Conservation (phyloP, 164 flowering plant genomes). For the Tetrastigma voinierianum region DNA sequence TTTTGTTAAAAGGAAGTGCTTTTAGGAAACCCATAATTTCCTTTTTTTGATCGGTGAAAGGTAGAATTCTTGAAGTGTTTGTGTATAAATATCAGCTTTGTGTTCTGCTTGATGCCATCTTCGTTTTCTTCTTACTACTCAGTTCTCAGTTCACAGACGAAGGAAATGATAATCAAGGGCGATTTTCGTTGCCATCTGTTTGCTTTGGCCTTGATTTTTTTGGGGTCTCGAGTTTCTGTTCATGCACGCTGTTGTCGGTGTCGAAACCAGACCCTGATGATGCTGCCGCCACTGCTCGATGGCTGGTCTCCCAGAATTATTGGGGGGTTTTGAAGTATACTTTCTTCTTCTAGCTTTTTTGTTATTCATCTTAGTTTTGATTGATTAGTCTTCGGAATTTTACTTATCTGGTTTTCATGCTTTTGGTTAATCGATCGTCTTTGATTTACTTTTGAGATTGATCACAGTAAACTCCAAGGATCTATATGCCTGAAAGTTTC, state of each 20-base stretch:
- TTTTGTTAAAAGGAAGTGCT: too few species aligned
- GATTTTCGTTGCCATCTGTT: neutral
- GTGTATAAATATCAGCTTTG: too few species aligned
- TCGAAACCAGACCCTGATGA: slow-evolving; percentile 62
- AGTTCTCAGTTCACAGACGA: neutral
- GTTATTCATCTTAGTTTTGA: neutral
- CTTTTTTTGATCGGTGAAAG: too few species aligned
- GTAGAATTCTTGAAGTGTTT: too few species aligned
- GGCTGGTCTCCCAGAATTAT: slow-evolving; percentile 74
- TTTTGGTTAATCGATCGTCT: too few species aligned
- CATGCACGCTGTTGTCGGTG: slow-evolving; percentile 22
- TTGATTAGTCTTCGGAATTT: neutral
- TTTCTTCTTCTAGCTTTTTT: neutral
- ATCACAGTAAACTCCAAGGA: too few species aligned
- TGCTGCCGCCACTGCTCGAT: slow-evolving; percentile 72
- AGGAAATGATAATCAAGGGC: slow-evolving; percentile 12
- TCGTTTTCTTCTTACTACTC: neutral
- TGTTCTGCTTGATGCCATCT: neutral
- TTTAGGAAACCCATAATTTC: too few species aligned
- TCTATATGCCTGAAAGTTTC: too few species aligned
- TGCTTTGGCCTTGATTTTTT: slow-evolving; percentile 17
- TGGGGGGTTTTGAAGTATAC: slow-evolving; percentile 84
- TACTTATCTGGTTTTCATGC: neutral
- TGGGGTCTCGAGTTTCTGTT: slow-evolving; percentile 18
- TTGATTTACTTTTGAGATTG: too few species aligned